Percentiles rank a stretch among this genome's conserved stretches.
Evolutionary conservation across 768 basidiomycete species (phyloP).

Genomic region (Cystobasidium tubakii): DNA sequence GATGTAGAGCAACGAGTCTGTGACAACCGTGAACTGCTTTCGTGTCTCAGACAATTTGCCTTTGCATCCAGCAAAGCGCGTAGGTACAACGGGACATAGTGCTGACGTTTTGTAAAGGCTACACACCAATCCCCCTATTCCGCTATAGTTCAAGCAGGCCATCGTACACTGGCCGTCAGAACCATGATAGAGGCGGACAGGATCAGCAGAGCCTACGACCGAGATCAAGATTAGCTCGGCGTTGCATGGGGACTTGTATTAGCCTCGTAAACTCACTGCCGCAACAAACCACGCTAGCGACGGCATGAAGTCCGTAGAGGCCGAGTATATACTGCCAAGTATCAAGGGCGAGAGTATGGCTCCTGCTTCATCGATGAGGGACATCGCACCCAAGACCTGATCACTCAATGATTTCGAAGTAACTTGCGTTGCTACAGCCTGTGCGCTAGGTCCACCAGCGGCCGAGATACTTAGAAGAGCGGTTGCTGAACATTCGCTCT

Average conservation of each 20-base stretch:
- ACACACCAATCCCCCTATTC: too few species aligned
- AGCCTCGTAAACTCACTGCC: constrained; percentile 16
- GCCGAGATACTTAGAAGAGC: constrained; percentile 26
- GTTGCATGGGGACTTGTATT: too few species aligned
- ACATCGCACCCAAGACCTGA: constrained; percentile 15
- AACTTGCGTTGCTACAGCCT: constrained; percentile 17
- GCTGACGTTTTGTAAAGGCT: too few species aligned
- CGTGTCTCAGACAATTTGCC: too few species aligned
- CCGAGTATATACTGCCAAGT: constrained; percentile 18
- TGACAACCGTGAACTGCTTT: too few species aligned
- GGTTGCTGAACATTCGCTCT: too few species aligned
- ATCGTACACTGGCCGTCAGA: neutral
- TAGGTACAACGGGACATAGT: too few species aligned
- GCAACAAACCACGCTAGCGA: constrained; percentile 20
- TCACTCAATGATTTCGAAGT: constrained; percentile 16
- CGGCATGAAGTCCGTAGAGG: constrained; percentile 1
- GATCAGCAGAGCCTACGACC: neutral
- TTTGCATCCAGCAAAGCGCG: too few species aligned
- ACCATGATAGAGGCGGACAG: neutral
- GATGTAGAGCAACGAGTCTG: too few species aligned
- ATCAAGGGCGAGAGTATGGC: constrained; percentile 21
- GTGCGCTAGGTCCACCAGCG: constrained; percentile 25
- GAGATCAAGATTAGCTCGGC: too few species aligned
- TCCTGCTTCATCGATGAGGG: constrained; percentile 23
- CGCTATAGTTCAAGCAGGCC: neutral